Conservation (phyloP, 768 basidiomycete species). For the Leccinum disarticulatum region DNA sequence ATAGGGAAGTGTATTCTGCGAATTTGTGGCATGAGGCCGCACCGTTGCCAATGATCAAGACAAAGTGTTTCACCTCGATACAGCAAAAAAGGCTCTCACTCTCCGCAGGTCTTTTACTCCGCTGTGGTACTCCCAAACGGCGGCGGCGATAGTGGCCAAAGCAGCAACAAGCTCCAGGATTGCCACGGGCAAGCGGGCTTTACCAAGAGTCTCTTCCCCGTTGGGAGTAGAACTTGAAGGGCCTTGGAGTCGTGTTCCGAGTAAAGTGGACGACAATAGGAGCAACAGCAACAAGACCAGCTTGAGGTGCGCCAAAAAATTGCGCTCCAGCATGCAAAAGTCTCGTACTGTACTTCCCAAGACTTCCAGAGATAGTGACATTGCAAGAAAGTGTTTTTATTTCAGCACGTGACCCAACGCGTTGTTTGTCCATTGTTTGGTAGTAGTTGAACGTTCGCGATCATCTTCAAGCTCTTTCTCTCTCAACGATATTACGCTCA, state of each 20-base stretch:
- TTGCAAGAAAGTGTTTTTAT: background rate
- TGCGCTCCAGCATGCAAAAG: conserved; percentile 78
- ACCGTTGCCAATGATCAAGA: background rate
- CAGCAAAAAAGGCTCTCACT: conserved; percentile 59
- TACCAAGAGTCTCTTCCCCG: conserved; percentile 24
- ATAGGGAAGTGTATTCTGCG: conserved; percentile 51
- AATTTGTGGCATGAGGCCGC: conserved; percentile 4
- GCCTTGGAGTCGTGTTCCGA: conserved; percentile 57
- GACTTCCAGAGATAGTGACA: conserved; percentile 40
- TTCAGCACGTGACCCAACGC: conserved; percentile 22
- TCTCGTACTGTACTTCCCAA: conserved; percentile 67
- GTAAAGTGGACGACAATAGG: conserved; percentile 61
- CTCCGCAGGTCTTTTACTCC: conserved; percentile 56
- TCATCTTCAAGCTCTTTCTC: background rate
- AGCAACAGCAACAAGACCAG: conserved; percentile 64
- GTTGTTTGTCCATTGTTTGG: conserved; percentile 45
- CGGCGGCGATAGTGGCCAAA: conserved; percentile 52
- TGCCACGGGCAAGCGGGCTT: conserved; percentile 47
- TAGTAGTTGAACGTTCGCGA: conserved; percentile 32
- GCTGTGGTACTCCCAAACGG: conserved; percentile 64
- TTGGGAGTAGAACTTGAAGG: conserved; percentile 21
- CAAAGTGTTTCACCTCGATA: conserved; percentile 47
- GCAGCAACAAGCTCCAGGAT: conserved; percentile 54
- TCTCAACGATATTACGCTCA: conserved; percentile 23
- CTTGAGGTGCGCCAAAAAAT: conserved; percentile 67